Conservation (phyloP, 2,329 filamentous ascomycete species). For the Fusarium secorum region DNA sequence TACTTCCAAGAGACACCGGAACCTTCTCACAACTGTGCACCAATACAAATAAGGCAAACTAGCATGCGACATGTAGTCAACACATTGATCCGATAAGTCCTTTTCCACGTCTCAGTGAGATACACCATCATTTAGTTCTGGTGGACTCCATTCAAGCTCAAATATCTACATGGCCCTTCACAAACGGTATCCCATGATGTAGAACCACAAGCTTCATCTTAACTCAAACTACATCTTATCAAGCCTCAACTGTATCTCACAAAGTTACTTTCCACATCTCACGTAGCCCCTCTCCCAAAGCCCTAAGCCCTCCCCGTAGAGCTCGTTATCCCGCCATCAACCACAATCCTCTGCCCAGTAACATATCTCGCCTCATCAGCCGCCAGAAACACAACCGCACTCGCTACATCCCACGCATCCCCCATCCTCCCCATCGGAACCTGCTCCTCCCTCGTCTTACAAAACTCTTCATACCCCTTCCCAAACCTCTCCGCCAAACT, state of each 20-base stretch:
- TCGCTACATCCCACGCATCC: slow-evolving; percentile 66
- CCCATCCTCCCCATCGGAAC: slow-evolving; percentile 68
- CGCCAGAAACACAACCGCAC: slow-evolving; percentile 64
- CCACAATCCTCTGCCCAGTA: slow-evolving; percentile 63
- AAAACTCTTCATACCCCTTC: slow-evolving; percentile 57
- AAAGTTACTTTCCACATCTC: background rate
- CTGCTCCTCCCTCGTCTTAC: slow-evolving; percentile 60
- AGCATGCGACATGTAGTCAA: background rate
- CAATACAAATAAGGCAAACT: background rate
- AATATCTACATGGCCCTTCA: background rate
- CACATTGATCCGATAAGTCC: accelerated
- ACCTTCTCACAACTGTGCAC: background rate
- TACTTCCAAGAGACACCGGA: background rate
- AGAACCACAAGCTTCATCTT: background rate
- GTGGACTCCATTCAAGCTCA: background rate
- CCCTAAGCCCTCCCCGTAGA: slow-evolving; percentile 46
- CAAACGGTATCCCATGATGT: background rate
- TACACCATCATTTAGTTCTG: background rate
- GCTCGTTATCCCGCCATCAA: slow-evolving; percentile 55
- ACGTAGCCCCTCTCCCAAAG: background rate
- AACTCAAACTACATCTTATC: no score
- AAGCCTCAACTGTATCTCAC: accelerated
- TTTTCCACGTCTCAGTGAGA: background rate
- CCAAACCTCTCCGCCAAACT: slow-evolving; percentile 55
- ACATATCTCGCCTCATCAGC: slow-evolving; percentile 67